These are phyloP conservation scores for Acacia pycnantha DNA, from an alignment of 331 rosid species.

Conservation along the genomic window DNA sequence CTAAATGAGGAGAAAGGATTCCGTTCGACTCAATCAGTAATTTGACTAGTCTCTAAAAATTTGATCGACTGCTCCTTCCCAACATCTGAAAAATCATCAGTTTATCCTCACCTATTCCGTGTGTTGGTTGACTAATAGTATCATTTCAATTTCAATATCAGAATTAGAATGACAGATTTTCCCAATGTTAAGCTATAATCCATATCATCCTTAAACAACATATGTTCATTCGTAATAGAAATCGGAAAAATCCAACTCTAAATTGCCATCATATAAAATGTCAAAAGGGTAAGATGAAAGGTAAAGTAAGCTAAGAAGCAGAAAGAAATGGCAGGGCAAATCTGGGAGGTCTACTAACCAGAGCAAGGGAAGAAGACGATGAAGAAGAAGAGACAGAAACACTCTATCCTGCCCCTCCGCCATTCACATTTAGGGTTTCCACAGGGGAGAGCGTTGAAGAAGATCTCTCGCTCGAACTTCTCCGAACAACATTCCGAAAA, in stretches of 20 bases:
- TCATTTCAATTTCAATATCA: neutral
- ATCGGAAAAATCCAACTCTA: neutral
- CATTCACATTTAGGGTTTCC: slow-evolving; percentile 21
- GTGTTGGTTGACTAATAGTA: neutral
- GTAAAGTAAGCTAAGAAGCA: neutral
- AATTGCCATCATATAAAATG: neutral
- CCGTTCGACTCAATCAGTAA: neutral
- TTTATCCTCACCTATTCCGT: neutral
- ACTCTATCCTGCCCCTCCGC: neutral
- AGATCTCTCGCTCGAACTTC: slow-evolving; percentile 32
- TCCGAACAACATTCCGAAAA: slow-evolving; percentile 28
- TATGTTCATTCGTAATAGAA: neutral
- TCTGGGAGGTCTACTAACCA: slow-evolving; percentile 55
- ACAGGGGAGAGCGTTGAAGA: slow-evolving; percentile 15
- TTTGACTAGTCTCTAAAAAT: no score
- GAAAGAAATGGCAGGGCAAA: neutral
- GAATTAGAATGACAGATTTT: neutral
- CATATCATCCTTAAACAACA: neutral
- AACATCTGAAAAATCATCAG: neutral
- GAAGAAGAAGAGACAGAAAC: slow-evolving; percentile 30
- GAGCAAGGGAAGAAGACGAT: slow-evolving; percentile 21
- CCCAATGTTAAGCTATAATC: neutral
- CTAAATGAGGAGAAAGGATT: neutral
- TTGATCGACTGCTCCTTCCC: neutral
- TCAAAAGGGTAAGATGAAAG: neutral